phyloP scores from a whole-genome alignment of 108 stramenopile species.

The Fragilariopsis cylindrus region DNA sequence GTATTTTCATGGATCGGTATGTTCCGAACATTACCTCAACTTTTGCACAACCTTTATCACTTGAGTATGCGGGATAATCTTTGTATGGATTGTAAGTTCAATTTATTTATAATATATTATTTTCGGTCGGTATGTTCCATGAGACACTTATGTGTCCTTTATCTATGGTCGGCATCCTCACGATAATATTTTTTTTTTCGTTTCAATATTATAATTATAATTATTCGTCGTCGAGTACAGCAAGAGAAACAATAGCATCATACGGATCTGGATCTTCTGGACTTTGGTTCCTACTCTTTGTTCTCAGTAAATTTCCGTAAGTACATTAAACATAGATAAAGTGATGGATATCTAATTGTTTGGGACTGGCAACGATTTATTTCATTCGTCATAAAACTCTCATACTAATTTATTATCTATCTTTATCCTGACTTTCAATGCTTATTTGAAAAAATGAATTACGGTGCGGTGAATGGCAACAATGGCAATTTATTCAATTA shows the following conservation, averaged over 20 bases:
- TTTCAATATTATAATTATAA: too few relatives aligned
- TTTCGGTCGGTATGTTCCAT: background rate
- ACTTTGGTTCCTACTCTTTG: slow-evolving; percentile 93
- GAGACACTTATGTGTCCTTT: too few relatives aligned
- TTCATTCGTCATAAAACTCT: background rate
- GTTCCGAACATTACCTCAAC: slow-evolving; percentile 85
- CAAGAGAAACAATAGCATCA: slow-evolving; percentile 43
- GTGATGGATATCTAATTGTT: too few relatives aligned
- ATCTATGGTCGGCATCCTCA: too few relatives aligned
- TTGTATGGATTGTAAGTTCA: slow-evolving; percentile 60
- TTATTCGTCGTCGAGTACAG: background rate
- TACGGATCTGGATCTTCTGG: slow-evolving; percentile 89
- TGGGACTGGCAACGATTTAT: too few relatives aligned
- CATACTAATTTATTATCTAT: background rate
- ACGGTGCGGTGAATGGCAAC: background rate
- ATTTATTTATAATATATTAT: background rate
- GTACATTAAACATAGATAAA: slow-evolving; percentile 7
- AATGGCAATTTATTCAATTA: background rate
- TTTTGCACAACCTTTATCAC: slow-evolving; percentile 75
- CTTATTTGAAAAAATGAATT: background rate
- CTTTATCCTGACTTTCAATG: background rate
- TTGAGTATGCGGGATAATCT: slow-evolving; percentile 65
- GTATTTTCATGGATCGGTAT: slow-evolving; percentile 89
- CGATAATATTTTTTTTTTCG: too few relatives aligned
- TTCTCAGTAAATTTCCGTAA: slow-evolving; percentile 89